Conservation (phyloP, 1,284 basidiomycete species). For the Ceratobasidium sp. region DNA sequence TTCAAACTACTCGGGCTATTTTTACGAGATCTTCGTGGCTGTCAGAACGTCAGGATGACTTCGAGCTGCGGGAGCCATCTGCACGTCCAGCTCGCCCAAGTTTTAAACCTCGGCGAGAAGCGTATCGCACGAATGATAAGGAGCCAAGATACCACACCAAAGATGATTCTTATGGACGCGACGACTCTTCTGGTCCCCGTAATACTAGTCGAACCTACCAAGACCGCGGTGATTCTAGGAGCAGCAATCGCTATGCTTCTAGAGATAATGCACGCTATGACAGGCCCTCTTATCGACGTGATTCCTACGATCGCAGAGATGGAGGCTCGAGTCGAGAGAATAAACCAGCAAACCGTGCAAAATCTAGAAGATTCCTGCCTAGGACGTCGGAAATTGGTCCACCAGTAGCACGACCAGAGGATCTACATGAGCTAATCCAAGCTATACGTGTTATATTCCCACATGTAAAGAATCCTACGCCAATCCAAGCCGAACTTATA, state of each 20-base stretch:
- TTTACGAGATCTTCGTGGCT: no score
- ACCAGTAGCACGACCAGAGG: slow-evolving; percentile 1
- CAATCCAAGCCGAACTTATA: slow-evolving; percentile 71
- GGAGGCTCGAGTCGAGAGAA: neutral
- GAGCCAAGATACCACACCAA: no score
- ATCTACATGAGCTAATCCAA: neutral
- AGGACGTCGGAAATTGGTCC: neutral
- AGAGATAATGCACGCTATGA: neutral
- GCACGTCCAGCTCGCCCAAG: no score
- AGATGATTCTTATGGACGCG: no score
- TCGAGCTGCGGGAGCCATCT: no score
- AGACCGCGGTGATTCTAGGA: neutral
- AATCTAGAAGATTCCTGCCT: neutral
- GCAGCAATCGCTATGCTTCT: neutral
- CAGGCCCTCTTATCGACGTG: neutral
- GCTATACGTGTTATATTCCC: slow-evolving; percentile 68
- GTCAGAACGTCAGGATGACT: no score
- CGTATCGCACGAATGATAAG: no score
- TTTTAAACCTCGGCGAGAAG: no score
- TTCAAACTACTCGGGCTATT: no score
- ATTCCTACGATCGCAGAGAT: neutral
- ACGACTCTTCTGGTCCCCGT: neutral
- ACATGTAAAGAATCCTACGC: slow-evolving; percentile 69
- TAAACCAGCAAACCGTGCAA: neutral
- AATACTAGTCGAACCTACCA: neutral